Base-by-base conservation (phyloP, 768 basidiomycete species). In the Tricholoma bakamatsutake region DNA sequence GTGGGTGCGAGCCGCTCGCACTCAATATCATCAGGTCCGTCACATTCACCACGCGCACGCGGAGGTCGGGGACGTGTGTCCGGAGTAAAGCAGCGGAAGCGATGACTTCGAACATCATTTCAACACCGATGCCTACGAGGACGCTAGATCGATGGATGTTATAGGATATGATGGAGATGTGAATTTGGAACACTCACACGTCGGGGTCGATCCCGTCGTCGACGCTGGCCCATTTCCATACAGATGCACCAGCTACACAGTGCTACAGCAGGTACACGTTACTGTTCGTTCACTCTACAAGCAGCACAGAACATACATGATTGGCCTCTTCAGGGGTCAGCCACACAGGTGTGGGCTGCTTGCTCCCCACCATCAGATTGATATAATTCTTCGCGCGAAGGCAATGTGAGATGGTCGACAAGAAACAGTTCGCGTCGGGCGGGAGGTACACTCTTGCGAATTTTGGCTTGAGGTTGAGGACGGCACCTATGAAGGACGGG, bases 281-380 rank as follows among this genome's bases (percentile, higher is more conserved):
- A 24, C 21, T 3, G 21, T 24, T 24, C 21, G 21, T 24, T 24
- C 21, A 24, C 21, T 51, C 43, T 39, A 11, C 34, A 34, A 34
- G 9, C 3, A 11, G 13, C 13, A 34, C 11, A 15, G 13, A 15
- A 37, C 71, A 46, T 63, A 85, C 85, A 64, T 72, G 71, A 54
- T 90, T 75, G 8, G 90, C 89, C 59, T 91, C 89, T 61, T 92
- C 88, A 11, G 82, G 78, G 28, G 77, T 81, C 28, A 93, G 67
- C 85, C 87, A 92, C n/a, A 87, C 83, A 2, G 87, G 82, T 4
- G 85, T 86, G 3, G 86, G 87, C 52, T 88, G 85, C 73, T 94
- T 95, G 68, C 86, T 89, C 24, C 92, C 92, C 34, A 94, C 90
- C 79, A 97, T 89, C 56, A 93, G 69, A 66, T 93, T 93, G 52